Percentiles rank a stretch among this genome's conserved stretches.
These are phyloP conservation scores for Sporothrix curviconia DNA, from an alignment of 2,329 filamentous ascomycete genomes.

Conservation along the genomic window DNA sequence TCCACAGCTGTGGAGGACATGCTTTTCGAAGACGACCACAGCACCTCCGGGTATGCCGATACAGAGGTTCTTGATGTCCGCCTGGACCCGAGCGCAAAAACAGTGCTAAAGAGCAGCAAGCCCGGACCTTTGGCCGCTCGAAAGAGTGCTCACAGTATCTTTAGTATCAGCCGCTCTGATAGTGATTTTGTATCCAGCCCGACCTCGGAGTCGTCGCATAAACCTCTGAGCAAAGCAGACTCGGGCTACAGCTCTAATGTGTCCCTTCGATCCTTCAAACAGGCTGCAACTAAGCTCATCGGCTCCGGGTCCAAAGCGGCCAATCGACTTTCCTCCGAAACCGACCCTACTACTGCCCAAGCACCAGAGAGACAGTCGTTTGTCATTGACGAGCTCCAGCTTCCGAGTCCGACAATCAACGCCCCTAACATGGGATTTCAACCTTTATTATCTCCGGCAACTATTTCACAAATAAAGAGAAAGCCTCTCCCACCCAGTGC, in stretches of 20 bases:
- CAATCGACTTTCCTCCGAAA: constrained; percentile 7
- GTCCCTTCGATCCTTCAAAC: constrained; percentile 48
- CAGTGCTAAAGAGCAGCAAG: constrained; percentile 20
- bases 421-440: neutral
- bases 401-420: constrained; percentile 13
- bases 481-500: neutral
- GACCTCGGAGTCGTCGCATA: constrained; percentile 35
- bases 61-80: constrained; percentile 36
- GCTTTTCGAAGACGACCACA: constrained; percentile 40
- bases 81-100: constrained; percentile 39
- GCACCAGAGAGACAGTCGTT: constrained; percentile 7
- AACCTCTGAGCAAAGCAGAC: constrained; percentile 49
- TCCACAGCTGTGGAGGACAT: constrained; percentile 41
- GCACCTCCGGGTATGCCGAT: constrained; percentile 27
- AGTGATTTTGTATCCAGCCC: constrained; percentile 46
- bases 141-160: constrained; percentile 10
- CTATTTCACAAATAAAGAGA: neutral
- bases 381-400: constrained; percentile 18
- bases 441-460: neutral
- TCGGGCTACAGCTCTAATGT: constrained; percentile 57
- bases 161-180: constrained; percentile 34
- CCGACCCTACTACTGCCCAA: neutral
- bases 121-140: neutral
- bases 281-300: constrained; percentile 26
- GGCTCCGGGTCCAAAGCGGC: constrained; percentile 24